Percentiles rank a stretch among this genome's conserved stretches.
Conservation (phyloP, 2,329 filamentous ascomycete species). For the Pseudohalonectria lignicola region DNA sequence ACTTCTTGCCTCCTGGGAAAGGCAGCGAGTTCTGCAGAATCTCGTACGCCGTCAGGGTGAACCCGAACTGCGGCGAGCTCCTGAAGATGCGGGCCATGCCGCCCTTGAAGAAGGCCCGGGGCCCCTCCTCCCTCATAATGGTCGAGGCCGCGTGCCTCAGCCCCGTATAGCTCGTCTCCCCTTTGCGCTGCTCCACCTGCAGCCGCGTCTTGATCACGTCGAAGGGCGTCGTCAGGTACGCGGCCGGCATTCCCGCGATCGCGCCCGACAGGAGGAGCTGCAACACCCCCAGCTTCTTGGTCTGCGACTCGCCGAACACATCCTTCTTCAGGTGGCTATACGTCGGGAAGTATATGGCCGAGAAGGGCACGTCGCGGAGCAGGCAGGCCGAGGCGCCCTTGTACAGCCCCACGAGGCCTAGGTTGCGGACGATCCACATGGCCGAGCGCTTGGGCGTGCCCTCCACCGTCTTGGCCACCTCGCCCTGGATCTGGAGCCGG, state of each 20-base stretch:
- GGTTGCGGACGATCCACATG: conserved; percentile 94
- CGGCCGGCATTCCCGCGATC: conserved; percentile 84
- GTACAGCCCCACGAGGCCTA: conserved; percentile 90
- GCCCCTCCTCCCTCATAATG: conserved; percentile 82
- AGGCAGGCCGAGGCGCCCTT: conserved; percentile 93
- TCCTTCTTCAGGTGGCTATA: conserved; percentile 93
- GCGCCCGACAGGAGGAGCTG: conserved; percentile 92
- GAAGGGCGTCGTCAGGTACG: conserved; percentile 92
- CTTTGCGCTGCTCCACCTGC: conserved; percentile 94
- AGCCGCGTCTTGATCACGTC: conserved; percentile 99
- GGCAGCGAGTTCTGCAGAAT: conserved; percentile 74
- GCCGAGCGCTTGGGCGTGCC: conserved; percentile 79
- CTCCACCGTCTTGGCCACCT: conserved; percentile 80
- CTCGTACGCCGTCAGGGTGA: conserved; percentile 93
- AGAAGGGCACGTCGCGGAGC: conserved; percentile 93
- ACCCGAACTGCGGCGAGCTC: conserved; percentile 94
- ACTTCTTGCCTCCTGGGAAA: conserved; percentile 46
- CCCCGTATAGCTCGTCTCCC: conserved; percentile 78
- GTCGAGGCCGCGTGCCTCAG: conserved; percentile 77
- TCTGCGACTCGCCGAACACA: conserved; percentile 79
- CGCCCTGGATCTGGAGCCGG: conserved; percentile 91
- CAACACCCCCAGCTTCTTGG: conserved; percentile 78
- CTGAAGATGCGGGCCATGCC: conserved; percentile 90
- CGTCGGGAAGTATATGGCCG: conserved; percentile 95
- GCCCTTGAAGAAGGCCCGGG: conserved; percentile 97